Evolutionary conservation across 1,284 basidiomycete genomes (phyloP).

Genomic region (Ustilago esculenta): DNA sequence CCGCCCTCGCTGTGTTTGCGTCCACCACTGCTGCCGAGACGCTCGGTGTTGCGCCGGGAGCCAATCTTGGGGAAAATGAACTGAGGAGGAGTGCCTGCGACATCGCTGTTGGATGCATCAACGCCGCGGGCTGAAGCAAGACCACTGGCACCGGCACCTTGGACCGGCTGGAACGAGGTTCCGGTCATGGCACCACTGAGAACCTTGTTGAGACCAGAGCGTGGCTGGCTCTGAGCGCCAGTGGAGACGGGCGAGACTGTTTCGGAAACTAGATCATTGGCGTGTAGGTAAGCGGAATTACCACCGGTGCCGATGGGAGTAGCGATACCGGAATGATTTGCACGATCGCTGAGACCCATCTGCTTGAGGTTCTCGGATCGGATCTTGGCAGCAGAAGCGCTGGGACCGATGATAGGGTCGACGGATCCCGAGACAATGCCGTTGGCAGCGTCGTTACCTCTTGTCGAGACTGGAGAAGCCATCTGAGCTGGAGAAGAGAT

Average conservation of each 20-base stretch:
- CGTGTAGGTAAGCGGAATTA: constrained; percentile 12
- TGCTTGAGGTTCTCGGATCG: constrained; percentile 40
- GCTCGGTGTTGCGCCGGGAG: constrained; percentile 41
- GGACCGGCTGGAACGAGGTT: constrained; percentile 33
- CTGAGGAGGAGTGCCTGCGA: constrained; percentile 53
- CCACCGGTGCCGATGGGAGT: constrained; percentile 52
- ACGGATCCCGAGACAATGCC: constrained; percentile 36
- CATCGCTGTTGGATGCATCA: constrained; percentile 26
- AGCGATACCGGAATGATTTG: constrained; percentile 39
- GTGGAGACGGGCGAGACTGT: constrained; percentile 25
- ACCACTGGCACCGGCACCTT: constrained; percentile 54
- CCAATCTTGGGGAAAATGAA: constrained; percentile 64
- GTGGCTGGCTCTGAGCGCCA: constrained; percentile 13
- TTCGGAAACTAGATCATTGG: constrained; percentile 9
- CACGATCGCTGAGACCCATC: constrained; percentile 40
- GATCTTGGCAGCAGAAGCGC: constrained; percentile 29
- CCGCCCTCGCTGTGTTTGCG: constrained; percentile 24
- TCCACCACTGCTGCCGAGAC: constrained; percentile 14
- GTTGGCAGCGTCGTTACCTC: constrained; percentile 1
- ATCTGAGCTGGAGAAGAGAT: constrained; percentile 27
- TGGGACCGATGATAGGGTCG: constrained; percentile 37
- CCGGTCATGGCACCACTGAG: constrained; percentile 46
- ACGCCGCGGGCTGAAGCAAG: constrained; percentile 54
- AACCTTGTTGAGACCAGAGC: constrained; percentile 39
- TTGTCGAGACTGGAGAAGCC: constrained; percentile 16